Evolutionary conservation across 176 grass and related monocot genomes (phyloP).

Genomic region (Pharus latifolius): DNA sequence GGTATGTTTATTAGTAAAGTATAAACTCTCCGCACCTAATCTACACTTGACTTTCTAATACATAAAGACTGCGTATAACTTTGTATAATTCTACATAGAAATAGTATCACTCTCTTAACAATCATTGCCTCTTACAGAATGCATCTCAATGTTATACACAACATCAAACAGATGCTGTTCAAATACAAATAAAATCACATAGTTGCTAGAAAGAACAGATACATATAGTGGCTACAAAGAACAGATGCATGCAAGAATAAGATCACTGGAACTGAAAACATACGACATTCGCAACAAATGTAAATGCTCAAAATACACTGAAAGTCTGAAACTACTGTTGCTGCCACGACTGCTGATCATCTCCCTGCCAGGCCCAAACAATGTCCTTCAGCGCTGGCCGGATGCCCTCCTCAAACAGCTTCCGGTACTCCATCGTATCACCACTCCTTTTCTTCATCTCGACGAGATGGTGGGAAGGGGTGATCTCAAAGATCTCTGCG

Average conservation of each 20-base stretch:
- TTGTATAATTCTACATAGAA: too few relatives aligned
- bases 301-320: neutral
- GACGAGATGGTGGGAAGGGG: slow-evolving; percentile 40
- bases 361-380: slow-evolving; percentile 62
- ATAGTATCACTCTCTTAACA: neutral
- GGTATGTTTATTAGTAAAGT: neutral
- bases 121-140: neutral
- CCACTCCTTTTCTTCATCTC: slow-evolving; percentile 74
- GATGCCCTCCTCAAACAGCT: slow-evolving; percentile 51
- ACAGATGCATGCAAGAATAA: neutral
- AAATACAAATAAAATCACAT: neutral
- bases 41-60: too few relatives aligned
- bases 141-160: neutral
- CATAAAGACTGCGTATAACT: too few relatives aligned
- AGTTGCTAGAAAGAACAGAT: neutral
- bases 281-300: too few relatives aligned
- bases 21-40: too few relatives aligned
- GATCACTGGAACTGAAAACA: neutral
- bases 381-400: slow-evolving; percentile 65
- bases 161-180: neutral
- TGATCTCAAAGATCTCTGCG: slow-evolving; percentile 57
- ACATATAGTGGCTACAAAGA: neutral
- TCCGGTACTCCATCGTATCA: slow-evolving; percentile 61
- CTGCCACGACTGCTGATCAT: slow-evolving; percentile 23
- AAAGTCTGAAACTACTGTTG: slow-evolving; percentile 24